phyloP scores from a whole-genome alignment of 1,139 yeast genomes.

The Suhomyces bribrorum region DNA sequence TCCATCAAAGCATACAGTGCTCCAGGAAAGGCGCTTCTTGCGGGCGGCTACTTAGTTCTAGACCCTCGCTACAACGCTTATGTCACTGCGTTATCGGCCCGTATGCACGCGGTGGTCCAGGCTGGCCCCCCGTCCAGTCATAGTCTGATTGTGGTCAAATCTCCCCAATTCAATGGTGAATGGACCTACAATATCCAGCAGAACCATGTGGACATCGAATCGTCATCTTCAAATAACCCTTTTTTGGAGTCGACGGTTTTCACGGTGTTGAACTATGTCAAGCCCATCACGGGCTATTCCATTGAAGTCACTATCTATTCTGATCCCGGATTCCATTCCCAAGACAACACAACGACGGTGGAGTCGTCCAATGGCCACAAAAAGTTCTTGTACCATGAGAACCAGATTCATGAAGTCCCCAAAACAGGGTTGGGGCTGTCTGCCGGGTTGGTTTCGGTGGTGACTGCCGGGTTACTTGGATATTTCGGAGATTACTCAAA shows the following conservation, averaged over 20 bases:
- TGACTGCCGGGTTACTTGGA: slow-evolving; percentile 68
- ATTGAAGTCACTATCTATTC: slow-evolving; percentile 68
- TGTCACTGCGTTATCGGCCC: slow-evolving; percentile 83
- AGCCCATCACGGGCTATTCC: slow-evolving; percentile 28
- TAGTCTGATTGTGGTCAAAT: slow-evolving; percentile 47
- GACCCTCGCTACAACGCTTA: slow-evolving; percentile 75
- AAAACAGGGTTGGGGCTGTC: slow-evolving; percentile 97
- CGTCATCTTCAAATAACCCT: slow-evolving; percentile 53
- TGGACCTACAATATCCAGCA: slow-evolving; percentile 58
- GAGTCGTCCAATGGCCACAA: slow-evolving; percentile 34
- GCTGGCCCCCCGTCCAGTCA: slow-evolving; percentile 7
- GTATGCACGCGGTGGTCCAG: slow-evolving; percentile 77
- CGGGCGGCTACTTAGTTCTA: slow-evolving; percentile 91
- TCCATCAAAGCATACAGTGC: slow-evolving; percentile 61
- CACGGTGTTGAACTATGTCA: slow-evolving; percentile 55
- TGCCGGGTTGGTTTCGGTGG: slow-evolving; percentile 86
- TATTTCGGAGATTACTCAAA: slow-evolving; percentile 31
- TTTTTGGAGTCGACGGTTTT: slow-evolving; percentile 66
- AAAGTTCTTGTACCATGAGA: slow-evolving; percentile 59
- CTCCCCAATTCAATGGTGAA: slow-evolving; percentile 79
- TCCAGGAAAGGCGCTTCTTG: slow-evolving; percentile 91
- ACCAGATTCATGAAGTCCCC: slow-evolving; percentile 68
- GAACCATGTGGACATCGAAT: slow-evolving; percentile 3
- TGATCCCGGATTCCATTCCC: slow-evolving; percentile 90
- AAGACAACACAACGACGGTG: slow-evolving; percentile 43